These are phyloP conservation scores for Saccharum hybrid DNA, from an alignment of 202 grass and related monocot genomes.

Conservation along the genomic window DNA sequence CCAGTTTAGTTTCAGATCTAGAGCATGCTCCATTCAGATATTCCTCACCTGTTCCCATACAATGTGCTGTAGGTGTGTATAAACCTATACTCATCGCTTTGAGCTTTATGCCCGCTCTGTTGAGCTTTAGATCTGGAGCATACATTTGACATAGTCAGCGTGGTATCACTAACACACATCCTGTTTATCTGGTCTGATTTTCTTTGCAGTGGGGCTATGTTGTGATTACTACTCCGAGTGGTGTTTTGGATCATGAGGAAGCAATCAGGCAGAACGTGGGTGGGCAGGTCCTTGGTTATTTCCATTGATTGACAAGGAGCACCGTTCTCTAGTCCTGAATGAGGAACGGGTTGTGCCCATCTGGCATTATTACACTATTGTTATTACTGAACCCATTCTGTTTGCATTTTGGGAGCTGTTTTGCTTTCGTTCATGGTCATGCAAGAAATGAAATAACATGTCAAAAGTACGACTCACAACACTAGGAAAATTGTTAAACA, in stretches of 20 bases:
- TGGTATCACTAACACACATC: slow-evolving; percentile 14
- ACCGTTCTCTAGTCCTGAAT: neutral
- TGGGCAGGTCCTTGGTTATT: slow-evolving; percentile 91
- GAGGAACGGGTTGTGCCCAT: neutral
- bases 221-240: slow-evolving; percentile 86
- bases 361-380: slow-evolving; percentile 19
- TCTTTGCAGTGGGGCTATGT: slow-evolving; percentile 90
- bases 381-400: slow-evolving; percentile 13
- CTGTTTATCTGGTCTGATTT: slow-evolving; percentile 34
- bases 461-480: neutral
- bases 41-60: neutral
- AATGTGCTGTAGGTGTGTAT: neutral
- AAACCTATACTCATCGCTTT: slow-evolving; percentile 2
- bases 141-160: neutral
- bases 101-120: neutral
- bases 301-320: slow-evolving; percentile 69
- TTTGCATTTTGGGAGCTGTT: slow-evolving; percentile 20
- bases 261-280: slow-evolving; percentile 86
- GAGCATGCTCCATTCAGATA: neutral
- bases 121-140: slow-evolving; percentile 17
- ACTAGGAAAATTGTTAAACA: slow-evolving; percentile 23
- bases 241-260: slow-evolving; percentile 96
- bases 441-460: slow-evolving; percentile 40
- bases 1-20: neutral
- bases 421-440: slow-evolving; percentile 16